Evolutionary conservation across 495 filamentous ascomycete species (phyloP).

Genomic region (Viridothelium virens): DNA sequence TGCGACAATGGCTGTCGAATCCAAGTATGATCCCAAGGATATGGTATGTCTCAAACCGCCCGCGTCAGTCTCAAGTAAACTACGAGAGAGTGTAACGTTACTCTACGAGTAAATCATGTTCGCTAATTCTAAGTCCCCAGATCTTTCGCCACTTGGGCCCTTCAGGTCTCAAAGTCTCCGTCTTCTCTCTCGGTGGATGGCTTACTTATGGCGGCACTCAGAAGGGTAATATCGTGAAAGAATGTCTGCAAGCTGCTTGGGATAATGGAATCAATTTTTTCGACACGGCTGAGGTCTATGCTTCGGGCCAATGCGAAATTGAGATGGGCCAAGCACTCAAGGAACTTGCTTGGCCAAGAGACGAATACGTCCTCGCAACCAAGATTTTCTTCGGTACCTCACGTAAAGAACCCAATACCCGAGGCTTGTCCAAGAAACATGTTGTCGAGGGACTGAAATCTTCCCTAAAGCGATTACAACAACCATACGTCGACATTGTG

Average conservation of each 20-base stretch:
- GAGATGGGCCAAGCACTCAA: conserved; percentile 54
- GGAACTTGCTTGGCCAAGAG: conserved; percentile 41
- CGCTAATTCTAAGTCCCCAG: background rate
- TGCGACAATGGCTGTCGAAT: conserved; percentile 19
- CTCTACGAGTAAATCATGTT: background rate
- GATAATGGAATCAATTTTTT: conserved; percentile 50
- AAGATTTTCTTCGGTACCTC: conserved; percentile 39
- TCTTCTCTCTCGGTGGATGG: conserved; percentile 37
- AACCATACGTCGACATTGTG: conserved; percentile 44
- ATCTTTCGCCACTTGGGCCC: conserved; percentile 38
- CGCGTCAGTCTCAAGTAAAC: too few species aligned
- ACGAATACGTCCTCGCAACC: conserved; percentile 43
- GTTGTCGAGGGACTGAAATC: conserved; percentile 44
- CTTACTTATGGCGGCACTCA: conserved; percentile 36
- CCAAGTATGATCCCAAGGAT: conserved; percentile 30
- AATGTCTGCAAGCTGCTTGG: conserved; percentile 45
- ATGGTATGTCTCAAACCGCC: conserved; percentile 17
- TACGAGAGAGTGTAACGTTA: too few species aligned
- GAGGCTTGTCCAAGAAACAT: conserved; percentile 42
- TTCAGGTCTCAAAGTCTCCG: conserved; percentile 38
- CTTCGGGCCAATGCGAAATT: conserved; percentile 48
- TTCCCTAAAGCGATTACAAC: conserved; percentile 39
- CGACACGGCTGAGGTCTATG: conserved; percentile 48
- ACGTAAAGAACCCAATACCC: conserved; percentile 44
- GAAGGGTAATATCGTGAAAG: conserved; percentile 38